A percentile compares a stretch with the other conserved stretches of the same genome.
Conservation (phyloP, 805 yeast genomes). For the Ogataea trehaloabstinens region DNA sequence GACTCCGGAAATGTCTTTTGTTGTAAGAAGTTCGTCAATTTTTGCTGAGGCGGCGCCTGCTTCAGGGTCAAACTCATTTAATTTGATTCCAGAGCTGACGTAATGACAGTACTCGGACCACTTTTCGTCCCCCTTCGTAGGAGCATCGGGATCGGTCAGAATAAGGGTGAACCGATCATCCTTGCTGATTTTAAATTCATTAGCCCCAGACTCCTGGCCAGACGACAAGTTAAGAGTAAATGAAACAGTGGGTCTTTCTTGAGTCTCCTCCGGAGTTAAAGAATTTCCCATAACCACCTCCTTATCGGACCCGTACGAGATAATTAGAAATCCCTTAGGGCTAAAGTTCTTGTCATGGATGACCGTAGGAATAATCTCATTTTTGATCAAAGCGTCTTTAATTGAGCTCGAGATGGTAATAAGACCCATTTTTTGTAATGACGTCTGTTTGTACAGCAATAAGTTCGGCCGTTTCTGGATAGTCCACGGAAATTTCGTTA, state of each 20-base stretch:
- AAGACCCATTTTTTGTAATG: slow-evolving; percentile 25
- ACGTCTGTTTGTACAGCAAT: not conserved
- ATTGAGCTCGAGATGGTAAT: slow-evolving; percentile 55
- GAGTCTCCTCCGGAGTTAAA: slow-evolving; percentile 63
- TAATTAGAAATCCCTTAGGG: slow-evolving; percentile 58
- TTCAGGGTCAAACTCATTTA: slow-evolving; percentile 37
- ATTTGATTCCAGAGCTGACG: slow-evolving; percentile 53
- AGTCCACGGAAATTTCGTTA: too few species aligned
- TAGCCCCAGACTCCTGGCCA: slow-evolving; percentile 31
- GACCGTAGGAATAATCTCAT: slow-evolving; percentile 52
- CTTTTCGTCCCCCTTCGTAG: slow-evolving; percentile 73
- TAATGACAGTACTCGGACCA: slow-evolving; percentile 90
- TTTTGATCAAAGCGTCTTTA: slow-evolving; percentile 48
- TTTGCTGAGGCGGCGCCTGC: slow-evolving; percentile 24
- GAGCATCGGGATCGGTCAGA: slow-evolving; percentile 94
- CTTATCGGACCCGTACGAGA: slow-evolving; percentile 54
- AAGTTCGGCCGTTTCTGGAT: not conserved
- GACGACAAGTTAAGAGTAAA: slow-evolving; percentile 47
- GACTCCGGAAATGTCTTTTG: slow-evolving; percentile 38
- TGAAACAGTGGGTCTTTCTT: slow-evolving; percentile 61
- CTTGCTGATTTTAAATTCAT: slow-evolving; percentile 40
- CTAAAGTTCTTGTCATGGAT: slow-evolving; percentile 37
- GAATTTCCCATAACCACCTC: slow-evolving; percentile 82
- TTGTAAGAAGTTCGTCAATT: slow-evolving; percentile 30
- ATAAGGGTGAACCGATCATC: slow-evolving; percentile 68